phyloP scores from a whole-genome alignment of 139 green algal genomes.

The Limnomonas spitsbergensis region DNA sequence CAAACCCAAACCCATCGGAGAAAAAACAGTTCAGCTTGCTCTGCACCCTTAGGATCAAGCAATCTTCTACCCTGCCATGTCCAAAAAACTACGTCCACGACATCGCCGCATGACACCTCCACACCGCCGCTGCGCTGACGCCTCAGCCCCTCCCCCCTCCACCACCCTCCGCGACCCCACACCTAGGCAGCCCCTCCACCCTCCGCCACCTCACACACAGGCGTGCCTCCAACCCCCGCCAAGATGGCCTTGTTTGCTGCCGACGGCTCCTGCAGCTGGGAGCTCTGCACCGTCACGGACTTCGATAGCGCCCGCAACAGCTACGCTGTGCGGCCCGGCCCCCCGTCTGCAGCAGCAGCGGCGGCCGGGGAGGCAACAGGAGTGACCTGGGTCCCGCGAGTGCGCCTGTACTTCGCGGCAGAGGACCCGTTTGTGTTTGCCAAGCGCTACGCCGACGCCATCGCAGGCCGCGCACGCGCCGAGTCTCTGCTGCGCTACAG shows the following conservation, averaged over 20 bases:
- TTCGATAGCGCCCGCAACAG: conserved; percentile 17
- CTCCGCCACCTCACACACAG: too few relatives aligned
- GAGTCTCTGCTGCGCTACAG: conserved; percentile 64
- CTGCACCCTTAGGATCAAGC: too few relatives aligned
- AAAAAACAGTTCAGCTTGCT: too few relatives aligned
- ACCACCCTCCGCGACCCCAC: too few relatives aligned
- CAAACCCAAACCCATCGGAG: too few relatives aligned
- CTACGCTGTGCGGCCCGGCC: conserved; percentile 3
- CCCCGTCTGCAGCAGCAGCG: neutral
- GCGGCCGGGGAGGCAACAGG: neutral
- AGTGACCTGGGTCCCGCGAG: conserved; percentile 46
- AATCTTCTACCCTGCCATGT: too few relatives aligned
- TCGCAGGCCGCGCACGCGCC: conserved; percentile 32
- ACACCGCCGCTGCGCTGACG: too few relatives aligned
- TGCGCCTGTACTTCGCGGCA: conserved; percentile 69
- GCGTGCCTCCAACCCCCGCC: conserved; percentile 17
- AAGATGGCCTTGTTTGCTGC: neutral
- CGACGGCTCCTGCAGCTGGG: conserved; percentile 11
- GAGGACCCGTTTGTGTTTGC: conserved; percentile 72
- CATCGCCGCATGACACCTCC: too few relatives aligned
- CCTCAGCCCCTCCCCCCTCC: too few relatives aligned
- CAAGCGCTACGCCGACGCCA: conserved; percentile 48
- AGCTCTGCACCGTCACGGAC: conserved; percentile 14
- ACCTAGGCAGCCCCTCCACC: too few relatives aligned
- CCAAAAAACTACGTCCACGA: too few relatives aligned